phyloP scores from a whole-genome alignment of 139 green algal species.

The Choricystis sp. region DNA sequence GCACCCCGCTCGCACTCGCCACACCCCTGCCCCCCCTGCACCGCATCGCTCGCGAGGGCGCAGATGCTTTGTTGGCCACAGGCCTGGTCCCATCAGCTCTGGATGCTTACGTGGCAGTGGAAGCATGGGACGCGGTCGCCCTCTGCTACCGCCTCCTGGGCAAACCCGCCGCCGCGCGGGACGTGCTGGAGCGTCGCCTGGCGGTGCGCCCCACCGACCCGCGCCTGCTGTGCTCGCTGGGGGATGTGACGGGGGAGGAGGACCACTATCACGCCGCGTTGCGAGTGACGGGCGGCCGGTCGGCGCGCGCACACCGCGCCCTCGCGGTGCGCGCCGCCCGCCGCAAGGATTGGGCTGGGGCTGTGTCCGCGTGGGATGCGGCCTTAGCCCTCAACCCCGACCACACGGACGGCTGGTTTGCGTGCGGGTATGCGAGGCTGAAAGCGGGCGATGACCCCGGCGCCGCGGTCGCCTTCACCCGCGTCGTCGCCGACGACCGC shows the following conservation, averaged over 20 bases:
- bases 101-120: constrained; percentile 59
- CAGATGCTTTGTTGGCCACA: constrained; percentile 50
- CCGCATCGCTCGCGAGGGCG: not conserved
- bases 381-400: constrained; percentile 74
- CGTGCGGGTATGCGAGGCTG: constrained; percentile 59
- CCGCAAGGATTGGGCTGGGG: constrained; percentile 24
- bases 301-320: constrained; percentile 51
- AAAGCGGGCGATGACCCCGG: constrained; percentile 24
- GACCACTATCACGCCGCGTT: constrained; percentile 58
- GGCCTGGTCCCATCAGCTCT: constrained; percentile 64
- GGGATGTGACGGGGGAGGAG: constrained; percentile 64
- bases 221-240: constrained; percentile 70
- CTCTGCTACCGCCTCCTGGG: constrained; percentile 75
- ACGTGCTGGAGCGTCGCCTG: constrained; percentile 47
- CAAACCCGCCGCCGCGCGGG: constrained; percentile 48
- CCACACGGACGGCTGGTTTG: constrained; percentile 76
- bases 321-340: constrained; percentile 31
- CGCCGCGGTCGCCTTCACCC: constrained; percentile 45
- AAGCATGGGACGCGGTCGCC: constrained; percentile 79
- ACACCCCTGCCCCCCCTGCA: not conserved
- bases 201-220: constrained; percentile 53
- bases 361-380: constrained; percentile 43
- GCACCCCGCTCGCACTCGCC: not conserved
- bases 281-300: constrained; percentile 38
- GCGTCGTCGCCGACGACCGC: constrained; percentile 55